Percentiles rank a stretch among this genome's conserved stretches.
phyloP scores from a whole-genome alignment of 2,329 filamentous ascomycete genomes.

The Epichloe glyceriae region DNA sequence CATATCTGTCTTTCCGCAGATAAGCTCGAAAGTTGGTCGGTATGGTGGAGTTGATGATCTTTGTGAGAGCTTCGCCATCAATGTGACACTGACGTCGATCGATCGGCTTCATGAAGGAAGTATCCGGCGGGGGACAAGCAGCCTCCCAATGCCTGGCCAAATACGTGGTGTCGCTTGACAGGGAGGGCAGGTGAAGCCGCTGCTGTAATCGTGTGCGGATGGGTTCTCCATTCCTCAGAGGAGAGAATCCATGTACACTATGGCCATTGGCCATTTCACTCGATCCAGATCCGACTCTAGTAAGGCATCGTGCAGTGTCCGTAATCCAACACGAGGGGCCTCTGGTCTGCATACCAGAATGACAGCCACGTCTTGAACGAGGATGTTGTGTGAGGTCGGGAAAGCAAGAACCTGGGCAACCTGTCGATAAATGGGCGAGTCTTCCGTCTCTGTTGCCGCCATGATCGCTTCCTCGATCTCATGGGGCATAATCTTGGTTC shows the following conservation, averaged over 20 bases:
- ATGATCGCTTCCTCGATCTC: slow-evolving; percentile 39
- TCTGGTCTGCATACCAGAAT: slow-evolving; percentile 32
- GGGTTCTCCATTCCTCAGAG: slow-evolving; percentile 38
- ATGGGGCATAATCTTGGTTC: slow-evolving; percentile 35
- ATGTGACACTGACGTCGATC: slow-evolving; percentile 17
- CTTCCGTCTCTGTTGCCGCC: slow-evolving; percentile 24
- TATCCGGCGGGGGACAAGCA: slow-evolving; percentile 31
- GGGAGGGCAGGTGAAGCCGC: slow-evolving; percentile 25
- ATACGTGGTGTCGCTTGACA: slow-evolving; percentile 28
- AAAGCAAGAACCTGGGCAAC: slow-evolving; percentile 34
- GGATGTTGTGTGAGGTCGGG: slow-evolving; percentile 32
- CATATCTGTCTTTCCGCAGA: not conserved
- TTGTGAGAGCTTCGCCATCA: slow-evolving; percentile 8
- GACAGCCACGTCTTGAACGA: slow-evolving; percentile 39
- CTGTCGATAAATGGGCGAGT: slow-evolving; percentile 28
- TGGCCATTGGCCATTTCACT: slow-evolving; percentile 32
- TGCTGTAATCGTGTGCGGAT: slow-evolving; percentile 35
- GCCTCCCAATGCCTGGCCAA: slow-evolving; percentile 32
- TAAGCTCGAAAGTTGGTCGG: not conserved
- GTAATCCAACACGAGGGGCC: slow-evolving; percentile 28
- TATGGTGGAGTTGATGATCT: not conserved
- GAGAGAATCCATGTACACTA: slow-evolving; percentile 38
- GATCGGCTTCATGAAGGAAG: slow-evolving; percentile 26
- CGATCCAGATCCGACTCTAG: slow-evolving; percentile 31
- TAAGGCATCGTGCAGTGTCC: slow-evolving; percentile 29